These are phyloP conservation scores for Phialophora macrospora DNA, from an alignment of 2,329 filamentous ascomycete genomes.

Conservation along the genomic window DNA sequence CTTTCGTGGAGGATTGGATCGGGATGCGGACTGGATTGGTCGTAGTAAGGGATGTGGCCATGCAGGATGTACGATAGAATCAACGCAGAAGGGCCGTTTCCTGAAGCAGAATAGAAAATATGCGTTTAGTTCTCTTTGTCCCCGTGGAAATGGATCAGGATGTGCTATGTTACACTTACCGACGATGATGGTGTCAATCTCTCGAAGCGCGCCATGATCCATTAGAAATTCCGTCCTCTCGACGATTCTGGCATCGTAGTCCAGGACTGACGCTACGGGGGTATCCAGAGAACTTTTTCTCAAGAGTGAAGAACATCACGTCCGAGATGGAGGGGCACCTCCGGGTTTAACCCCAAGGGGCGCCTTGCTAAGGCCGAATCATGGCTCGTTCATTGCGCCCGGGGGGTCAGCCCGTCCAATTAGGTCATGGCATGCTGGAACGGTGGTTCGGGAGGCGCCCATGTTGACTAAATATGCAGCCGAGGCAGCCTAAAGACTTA, in stretches of 20 bases:
- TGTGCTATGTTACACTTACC: constrained; percentile 36
- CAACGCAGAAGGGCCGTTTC: constrained; percentile 66
- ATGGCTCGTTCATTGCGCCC: background rate
- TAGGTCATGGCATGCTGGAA: background rate
- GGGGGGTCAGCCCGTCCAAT: background rate
- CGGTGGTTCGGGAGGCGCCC: background rate
- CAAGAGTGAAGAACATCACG: background rate
- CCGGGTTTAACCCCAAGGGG: background rate
- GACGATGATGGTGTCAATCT: constrained; percentile 43
- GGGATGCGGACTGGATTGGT: constrained; percentile 57
- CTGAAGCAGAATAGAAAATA: constrained; percentile 44
- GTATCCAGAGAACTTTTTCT: constrained; percentile 6
- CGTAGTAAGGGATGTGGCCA: constrained; percentile 64
- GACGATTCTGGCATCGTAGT: constrained; percentile 29
- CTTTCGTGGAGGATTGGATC: constrained; percentile 63
- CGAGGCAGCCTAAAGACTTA: background rate
- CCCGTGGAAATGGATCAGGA: background rate
- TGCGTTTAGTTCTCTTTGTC: constrained; percentile 11
- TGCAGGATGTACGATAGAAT: constrained; percentile 67
- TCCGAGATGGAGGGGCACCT: constrained; percentile 9
- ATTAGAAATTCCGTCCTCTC: constrained; percentile 31
- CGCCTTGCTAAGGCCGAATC: background rate
- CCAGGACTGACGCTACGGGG: background rate
- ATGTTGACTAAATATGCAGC: background rate
- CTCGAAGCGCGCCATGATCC: constrained; percentile 35